Conservation (phyloP, 768 basidiomycete species). For the Macrolepiota dolichaula region DNA sequence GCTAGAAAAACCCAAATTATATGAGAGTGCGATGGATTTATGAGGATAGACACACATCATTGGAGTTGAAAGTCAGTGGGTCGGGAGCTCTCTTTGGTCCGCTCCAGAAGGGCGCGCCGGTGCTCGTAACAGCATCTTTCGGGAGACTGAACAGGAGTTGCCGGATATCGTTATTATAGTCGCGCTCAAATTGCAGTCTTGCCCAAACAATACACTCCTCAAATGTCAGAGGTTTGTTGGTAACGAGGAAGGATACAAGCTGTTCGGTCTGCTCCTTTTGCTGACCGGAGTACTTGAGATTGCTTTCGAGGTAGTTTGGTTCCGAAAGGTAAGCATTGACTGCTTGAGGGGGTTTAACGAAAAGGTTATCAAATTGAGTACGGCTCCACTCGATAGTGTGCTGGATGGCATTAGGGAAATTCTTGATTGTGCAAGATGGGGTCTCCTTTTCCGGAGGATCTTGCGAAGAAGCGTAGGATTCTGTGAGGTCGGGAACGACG, state of each 20-base stretch:
- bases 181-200: constrained; percentile 89
- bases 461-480: constrained; percentile 96
- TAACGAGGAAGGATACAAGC: constrained; percentile 85
- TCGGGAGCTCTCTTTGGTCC: constrained; percentile 98
- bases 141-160: constrained; percentile 93
- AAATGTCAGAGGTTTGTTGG: constrained; percentile 90
- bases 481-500: constrained; percentile 88
- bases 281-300: constrained; percentile 88
- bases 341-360: constrained; percentile 90
- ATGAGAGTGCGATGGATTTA: neutral
- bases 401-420: constrained; percentile 96
- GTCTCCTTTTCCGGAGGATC: constrained; percentile 98
- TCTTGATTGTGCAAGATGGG: constrained; percentile 96
- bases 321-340: constrained; percentile 97
- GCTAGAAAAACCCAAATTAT: constrained; percentile 39
- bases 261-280: constrained; percentile 88
- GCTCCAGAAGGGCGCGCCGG: constrained; percentile 98
- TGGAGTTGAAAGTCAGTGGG: constrained; percentile 79
- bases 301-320: constrained; percentile 90
- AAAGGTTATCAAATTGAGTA: constrained; percentile 87
- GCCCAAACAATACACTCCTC: constrained; percentile 99
- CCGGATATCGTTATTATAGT: constrained; percentile 89
- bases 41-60: constrained; percentile 56
- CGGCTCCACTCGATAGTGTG: constrained; percentile 99
- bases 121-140: constrained; percentile 87